Evolutionary conservation across 192 early-diverging fungal species (phyloP), one percentile per base, ranked within the genome.

Genomic region (Paraglomus occultum): DNA sequence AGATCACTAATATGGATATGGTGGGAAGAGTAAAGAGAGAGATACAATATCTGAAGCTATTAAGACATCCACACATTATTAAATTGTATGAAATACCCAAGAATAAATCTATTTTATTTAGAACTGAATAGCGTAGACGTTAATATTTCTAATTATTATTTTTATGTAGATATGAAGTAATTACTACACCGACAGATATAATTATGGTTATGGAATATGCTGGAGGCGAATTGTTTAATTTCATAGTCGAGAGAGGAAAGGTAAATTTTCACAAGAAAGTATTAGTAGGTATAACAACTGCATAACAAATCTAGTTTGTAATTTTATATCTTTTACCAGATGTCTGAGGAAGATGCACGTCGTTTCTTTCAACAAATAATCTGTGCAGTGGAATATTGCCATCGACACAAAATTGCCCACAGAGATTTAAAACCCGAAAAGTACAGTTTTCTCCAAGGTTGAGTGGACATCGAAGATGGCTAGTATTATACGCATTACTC

Each of bases 51-150:
- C 82, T 97, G 31, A 94, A 94, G 74, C 80, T 96, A 59, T 83
- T 99, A 39, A 87, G 95, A 65, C 97, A 99, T 74, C 94, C 95
- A 48, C 97, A 99, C 76, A 99, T 97, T 69, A 97, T 97, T 79
- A 99, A 99, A 83, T 84, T 99, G 80, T 95, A 85, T 81, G 77
- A 71, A 40, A 43, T 61, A 60, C 40, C 12, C 0, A 57, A 6
- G 23, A 39, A 40, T 57, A 31, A 31, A 31, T 31, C 3, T n/a
- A n/a, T n/a, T n/a, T n/a, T n/a, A n/a, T n/a, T n/a, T n/a, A n/a
- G n/a, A n/a, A n/a, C n/a, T 31, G 31, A 31, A 31, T 31, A 31
- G n/a, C 3, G 31, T 31, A 31, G 31, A 31, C 31, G 3, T 31
- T 31, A 31, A 31, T 31, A 31, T 31, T 31, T 31, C 31, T 31